A percentile compares a stretch with the other conserved stretches of the same genome.
Conservation (phyloP, 495 filamentous ascomycete species). For the Penicillium psychrofluorescens region DNA sequence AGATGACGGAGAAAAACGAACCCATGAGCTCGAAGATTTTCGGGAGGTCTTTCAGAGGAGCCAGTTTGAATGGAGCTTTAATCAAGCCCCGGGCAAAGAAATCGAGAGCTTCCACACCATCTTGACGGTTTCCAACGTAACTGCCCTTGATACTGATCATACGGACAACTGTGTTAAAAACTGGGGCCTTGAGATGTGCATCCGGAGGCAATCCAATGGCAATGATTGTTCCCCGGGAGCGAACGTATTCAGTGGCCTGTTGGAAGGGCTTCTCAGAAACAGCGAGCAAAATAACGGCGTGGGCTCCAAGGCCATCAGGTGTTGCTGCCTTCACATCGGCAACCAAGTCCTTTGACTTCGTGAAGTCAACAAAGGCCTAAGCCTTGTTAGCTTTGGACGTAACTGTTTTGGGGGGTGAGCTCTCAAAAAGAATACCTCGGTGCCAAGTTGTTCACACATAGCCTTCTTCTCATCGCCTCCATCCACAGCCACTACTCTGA, state of each 20-base stretch:
- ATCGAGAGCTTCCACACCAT: conserved; percentile 78
- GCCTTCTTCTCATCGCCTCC: conserved; percentile 69
- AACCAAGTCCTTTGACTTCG: conserved; percentile 62
- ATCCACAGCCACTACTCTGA: conserved; percentile 70
- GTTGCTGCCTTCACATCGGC: conserved; percentile 73
- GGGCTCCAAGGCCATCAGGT: conserved; percentile 71
- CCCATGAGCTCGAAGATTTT: conserved; percentile 70
- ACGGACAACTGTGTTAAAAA: conserved; percentile 75
- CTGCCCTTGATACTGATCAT: conserved; percentile 92
- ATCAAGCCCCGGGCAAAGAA: conserved; percentile 80
- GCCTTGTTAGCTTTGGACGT: background rate
- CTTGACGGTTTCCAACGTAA: conserved; percentile 85
- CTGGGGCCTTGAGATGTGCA: conserved; percentile 72
- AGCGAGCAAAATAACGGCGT: conserved; percentile 81
- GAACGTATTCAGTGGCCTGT: conserved; percentile 80
- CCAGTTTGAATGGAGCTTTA: conserved; percentile 77
- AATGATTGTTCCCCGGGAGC: conserved; percentile 69
- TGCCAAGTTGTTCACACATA: conserved; percentile 60
- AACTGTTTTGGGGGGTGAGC: no score
- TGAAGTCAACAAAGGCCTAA: conserved; percentile 69
- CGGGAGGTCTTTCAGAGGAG: conserved; percentile 68
- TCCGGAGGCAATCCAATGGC: conserved; percentile 78
- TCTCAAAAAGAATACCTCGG: no score
- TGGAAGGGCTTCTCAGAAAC: conserved; percentile 89
- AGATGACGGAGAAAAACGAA: no score